These are phyloP conservation scores for Pseudopyricularia cyperi DNA, from an alignment of 2,329 filamentous ascomycete species.

Conservation along the genomic window DNA sequence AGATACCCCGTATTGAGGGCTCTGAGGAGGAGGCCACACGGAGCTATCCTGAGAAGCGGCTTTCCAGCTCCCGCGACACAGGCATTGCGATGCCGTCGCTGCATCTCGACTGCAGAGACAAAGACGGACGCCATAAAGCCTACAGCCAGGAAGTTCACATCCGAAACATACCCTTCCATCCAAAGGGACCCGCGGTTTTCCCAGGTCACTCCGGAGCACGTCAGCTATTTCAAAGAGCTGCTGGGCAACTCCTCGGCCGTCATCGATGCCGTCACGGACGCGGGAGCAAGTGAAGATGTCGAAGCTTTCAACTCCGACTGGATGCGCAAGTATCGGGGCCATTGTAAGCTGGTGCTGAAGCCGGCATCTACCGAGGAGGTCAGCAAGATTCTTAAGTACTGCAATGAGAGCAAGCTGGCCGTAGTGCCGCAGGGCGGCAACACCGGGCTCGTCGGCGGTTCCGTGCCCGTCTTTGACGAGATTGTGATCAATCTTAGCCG, in stretches of 20 bases:
- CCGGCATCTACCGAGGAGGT: conserved; percentile 77
- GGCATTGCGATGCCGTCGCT: conserved; percentile 1
- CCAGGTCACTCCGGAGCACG: conserved; percentile 63
- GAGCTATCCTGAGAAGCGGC: background rate
- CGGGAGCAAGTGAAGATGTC: conserved; percentile 61
- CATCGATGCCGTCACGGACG: conserved; percentile 67
- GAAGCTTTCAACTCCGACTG: conserved; percentile 93
- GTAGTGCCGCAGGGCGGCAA: conserved; percentile 97
- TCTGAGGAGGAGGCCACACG: background rate
- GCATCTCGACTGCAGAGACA: conserved; percentile 1
- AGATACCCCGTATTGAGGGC: background rate
- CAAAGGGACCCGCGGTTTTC: conserved; percentile 68
- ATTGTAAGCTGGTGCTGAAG: conserved; percentile 76
- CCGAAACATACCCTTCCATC: conserved; percentile 73
- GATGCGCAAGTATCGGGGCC: conserved; percentile 97
- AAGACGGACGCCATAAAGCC: background rate
- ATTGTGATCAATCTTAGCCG: conserved; percentile 83
- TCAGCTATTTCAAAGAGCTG: conserved; percentile 69
- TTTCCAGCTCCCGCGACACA: background rate
- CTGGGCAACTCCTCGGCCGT: conserved; percentile 68
- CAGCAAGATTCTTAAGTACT: conserved; percentile 83
- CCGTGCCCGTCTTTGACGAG: conserved; percentile 95
- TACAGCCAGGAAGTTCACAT: conserved; percentile 56
- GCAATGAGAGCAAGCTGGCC: conserved; percentile 82
- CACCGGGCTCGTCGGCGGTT: conserved; percentile 88